A percentile compares a stretch with the other conserved stretches of the same genome.
These are phyloP conservation scores for Cadophora sp. DNA, from an alignment of 2,329 filamentous ascomycete genomes.

Conservation along the genomic window DNA sequence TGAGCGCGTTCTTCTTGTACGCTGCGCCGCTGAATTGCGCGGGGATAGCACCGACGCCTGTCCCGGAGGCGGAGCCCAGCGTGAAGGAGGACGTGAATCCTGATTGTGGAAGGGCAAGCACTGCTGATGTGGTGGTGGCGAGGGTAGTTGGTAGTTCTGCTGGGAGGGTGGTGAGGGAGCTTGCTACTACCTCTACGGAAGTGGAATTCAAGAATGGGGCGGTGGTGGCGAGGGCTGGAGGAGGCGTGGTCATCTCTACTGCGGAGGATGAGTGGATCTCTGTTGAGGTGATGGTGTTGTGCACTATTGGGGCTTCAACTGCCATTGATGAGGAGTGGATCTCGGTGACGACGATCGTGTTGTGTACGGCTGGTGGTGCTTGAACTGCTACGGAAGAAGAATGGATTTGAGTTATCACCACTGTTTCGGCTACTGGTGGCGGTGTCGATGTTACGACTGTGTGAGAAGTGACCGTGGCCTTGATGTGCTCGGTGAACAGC, in stretches of 20 bases:
- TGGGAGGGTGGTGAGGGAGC: constrained; percentile 6
- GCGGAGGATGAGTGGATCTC: constrained; percentile 12
- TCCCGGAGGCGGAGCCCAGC: constrained; percentile 4
- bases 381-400: not conserved
- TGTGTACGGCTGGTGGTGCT: not conserved
- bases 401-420: constrained; percentile 12
- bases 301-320: not conserved
- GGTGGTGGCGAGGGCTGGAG: not conserved
- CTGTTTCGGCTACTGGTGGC: not conserved
- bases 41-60: constrained; percentile 11
- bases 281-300: constrained; percentile 5
- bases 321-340: constrained; percentile 8
- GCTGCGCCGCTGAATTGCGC: constrained; percentile 7
- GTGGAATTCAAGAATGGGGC: constrained; percentile 8
- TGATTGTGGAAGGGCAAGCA: not conserved
- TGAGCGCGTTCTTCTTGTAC: not conserved
- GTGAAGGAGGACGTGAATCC: constrained; percentile 16
- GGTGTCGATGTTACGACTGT: constrained; percentile 3
- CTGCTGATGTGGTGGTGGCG: not conserved
- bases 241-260: constrained; percentile 6
- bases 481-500: constrained; percentile 13
- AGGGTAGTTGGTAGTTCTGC: not conserved
- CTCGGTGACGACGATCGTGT: constrained; percentile 13
- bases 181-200: not conserved
- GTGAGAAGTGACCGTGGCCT: constrained; percentile 3